Evolutionary conservation across 352 stramenopile species (phyloP), one percentile per base, ranked within the genome.

Genomic region (Phytophthora brassicae): DNA sequence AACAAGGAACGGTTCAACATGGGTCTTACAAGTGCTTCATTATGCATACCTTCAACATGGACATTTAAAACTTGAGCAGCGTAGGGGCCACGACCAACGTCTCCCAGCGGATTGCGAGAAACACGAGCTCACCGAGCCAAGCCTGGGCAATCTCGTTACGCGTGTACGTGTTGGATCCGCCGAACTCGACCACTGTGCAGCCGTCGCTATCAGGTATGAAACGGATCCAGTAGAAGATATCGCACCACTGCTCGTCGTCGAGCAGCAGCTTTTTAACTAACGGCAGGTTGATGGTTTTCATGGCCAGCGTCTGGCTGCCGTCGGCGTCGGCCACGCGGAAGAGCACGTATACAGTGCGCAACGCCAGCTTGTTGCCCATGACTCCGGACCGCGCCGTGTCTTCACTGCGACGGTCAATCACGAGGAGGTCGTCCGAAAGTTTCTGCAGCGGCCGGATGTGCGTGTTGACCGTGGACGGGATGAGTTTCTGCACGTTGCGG

Each of bases 221-320:
- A 44, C 76, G 69, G 61, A 84, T 75, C 75, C 76, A 89, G 56
- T 89, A 89, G 60, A 86, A 86, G 46, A 87, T 77, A 44, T 89
- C 73, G 64, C 73, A 84, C 77, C 77, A 89, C 24, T 68, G 35
- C 54, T 89, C 75, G 42, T 81, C 58, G 16, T 69, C 50, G 1
- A 54, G 56, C 38, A 89, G 59, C 46, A 75, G 41, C 23, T 68
- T 61, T 49, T 81, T 78, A 23, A 83, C 72, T 22, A 74, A 53
- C 31, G 73, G 75, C 45, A 78, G 49, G 66, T 86, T 75, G 29
- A 89, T 71, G 35, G 77, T 89, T 56, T 87, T 86, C 75, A 87
- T 89, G 39, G 62, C 66, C 12, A 89, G 29, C 45, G 74, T 53
- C 45, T 77, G 70, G 13, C 44, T 57, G 28, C 54, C 64, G 51